Percentiles rank a stretch among this genome's conserved stretches.
Conservation (phyloP, 768 basidiomycete species). For the Gelatoporia subvermispora region DNA sequence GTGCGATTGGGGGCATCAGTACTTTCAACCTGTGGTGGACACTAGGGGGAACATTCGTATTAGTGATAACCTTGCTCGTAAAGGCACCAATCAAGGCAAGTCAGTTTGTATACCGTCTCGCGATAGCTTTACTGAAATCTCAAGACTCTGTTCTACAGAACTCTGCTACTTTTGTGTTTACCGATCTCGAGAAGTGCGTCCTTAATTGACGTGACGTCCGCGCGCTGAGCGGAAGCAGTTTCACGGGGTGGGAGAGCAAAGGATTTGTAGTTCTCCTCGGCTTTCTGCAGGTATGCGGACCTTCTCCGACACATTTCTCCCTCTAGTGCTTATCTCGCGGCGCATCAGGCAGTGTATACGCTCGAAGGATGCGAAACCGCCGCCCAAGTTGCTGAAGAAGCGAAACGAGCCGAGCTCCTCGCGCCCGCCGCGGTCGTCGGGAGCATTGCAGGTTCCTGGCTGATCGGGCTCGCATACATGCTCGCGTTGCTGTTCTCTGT, state of each 20-base stretch:
- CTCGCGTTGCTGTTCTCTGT: conserved; percentile 54
- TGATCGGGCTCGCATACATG: conserved; percentile 54
- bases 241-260: conserved; percentile 48
- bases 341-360: conserved; percentile 48
- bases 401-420: conserved; percentile 48
- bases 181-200: conserved; percentile 48
- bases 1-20: conserved; percentile 52
- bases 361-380: conserved; percentile 60
- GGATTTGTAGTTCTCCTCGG: conserved; percentile 57
- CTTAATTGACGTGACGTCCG: too few species aligned
- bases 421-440: conserved; percentile 54
- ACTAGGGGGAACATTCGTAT: conserved; percentile 49
- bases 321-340: not conserved
- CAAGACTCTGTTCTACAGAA: conserved; percentile 33
- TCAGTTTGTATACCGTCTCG: not conserved
- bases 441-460: conserved; percentile 51
- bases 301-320: conserved; percentile 1
- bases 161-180: conserved; percentile 48
- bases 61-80: conserved; percentile 52
- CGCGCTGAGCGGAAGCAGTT: conserved; percentile 27
- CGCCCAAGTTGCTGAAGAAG: conserved; percentile 61
- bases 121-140: too few species aligned
- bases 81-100: conserved; percentile 49
- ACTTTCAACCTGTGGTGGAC: conserved; percentile 59
- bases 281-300: conserved; percentile 39